Conservation (phyloP, 2,329 filamentous ascomycete species). For the Nemania sp. region DNA sequence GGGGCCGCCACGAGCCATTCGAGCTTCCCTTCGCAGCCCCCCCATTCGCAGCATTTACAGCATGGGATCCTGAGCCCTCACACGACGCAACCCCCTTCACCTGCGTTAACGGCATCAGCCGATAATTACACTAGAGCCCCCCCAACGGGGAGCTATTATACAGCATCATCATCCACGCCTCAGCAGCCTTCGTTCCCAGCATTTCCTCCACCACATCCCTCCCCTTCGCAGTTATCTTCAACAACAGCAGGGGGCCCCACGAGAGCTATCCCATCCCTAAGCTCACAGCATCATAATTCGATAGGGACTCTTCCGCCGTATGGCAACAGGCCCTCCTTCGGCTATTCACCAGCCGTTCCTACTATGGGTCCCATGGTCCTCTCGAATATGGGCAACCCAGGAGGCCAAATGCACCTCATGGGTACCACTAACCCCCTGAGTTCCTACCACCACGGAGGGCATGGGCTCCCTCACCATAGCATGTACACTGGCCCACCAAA, state of each 20-base stretch:
- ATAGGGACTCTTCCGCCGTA: constrained; percentile 62
- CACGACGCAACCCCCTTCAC: constrained; percentile 53
- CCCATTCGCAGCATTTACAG: constrained; percentile 39
- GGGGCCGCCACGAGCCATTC: constrained; percentile 50
- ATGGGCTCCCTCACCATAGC: constrained; percentile 53
- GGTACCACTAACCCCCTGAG: constrained; percentile 57
- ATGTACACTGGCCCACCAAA: constrained; percentile 63
- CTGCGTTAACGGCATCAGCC: constrained; percentile 61
- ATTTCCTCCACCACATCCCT: constrained; percentile 46
- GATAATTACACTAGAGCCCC: constrained; percentile 63
- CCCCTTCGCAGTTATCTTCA: constrained; percentile 51
- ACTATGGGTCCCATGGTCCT: constrained; percentile 71
- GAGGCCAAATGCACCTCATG: constrained; percentile 72
- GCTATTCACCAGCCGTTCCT: constrained; percentile 53
- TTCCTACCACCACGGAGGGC: constrained; percentile 55
- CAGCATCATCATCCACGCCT: constrained; percentile 52
- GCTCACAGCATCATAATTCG: constrained; percentile 46
- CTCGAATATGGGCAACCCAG: constrained; percentile 77
- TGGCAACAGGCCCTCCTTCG: constrained; percentile 51
- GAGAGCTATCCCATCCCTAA: constrained; percentile 44
- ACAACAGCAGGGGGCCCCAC: constrained; percentile 46
- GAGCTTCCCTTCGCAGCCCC: constrained; percentile 39
- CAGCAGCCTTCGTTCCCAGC: constrained; percentile 53
- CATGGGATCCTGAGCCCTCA: constrained; percentile 55
- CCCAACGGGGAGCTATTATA: constrained; percentile 65